phyloP scores from a whole-genome alignment of 2,329 filamentous ascomycete genomes.

The Akanthomyces uredinophilus region DNA sequence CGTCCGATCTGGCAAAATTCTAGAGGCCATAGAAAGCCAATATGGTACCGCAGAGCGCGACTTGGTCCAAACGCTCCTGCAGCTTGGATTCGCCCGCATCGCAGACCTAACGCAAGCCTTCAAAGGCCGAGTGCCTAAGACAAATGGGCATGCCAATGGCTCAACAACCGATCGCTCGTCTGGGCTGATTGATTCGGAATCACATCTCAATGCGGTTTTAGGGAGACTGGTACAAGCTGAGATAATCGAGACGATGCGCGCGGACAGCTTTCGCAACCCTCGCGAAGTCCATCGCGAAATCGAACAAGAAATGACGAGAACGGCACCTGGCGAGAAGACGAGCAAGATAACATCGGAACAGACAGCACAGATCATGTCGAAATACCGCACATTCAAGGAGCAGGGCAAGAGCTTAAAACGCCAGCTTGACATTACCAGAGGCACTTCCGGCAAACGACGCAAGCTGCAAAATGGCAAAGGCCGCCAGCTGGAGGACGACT shows the following conservation, averaged over 20 bases:
- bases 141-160: constrained; percentile 32
- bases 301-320: constrained; percentile 56
- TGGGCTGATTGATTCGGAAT: constrained; percentile 38
- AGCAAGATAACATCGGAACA: constrained; percentile 63
- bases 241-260: constrained; percentile 59
- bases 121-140: constrained; percentile 31
- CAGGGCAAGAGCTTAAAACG: constrained; percentile 48
- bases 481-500: constrained; percentile 31
- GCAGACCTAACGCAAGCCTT: constrained; percentile 65
- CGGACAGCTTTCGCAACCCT: constrained; percentile 53
- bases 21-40: constrained; percentile 67
- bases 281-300: constrained; percentile 57
- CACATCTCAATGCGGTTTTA: constrained; percentile 46
- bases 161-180: constrained; percentile 26
- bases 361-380: constrained; percentile 49
- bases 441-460: constrained; percentile 44
- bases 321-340: constrained; percentile 35
- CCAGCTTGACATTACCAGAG: constrained; percentile 40
- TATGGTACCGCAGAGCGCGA: constrained; percentile 71
- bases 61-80: constrained; percentile 68
- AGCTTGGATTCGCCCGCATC: constrained; percentile 71
- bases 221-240: constrained; percentile 57
- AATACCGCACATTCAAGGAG: constrained; percentile 49
- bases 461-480: constrained; percentile 47
- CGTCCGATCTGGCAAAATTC: constrained; percentile 73